Conservation (phyloP, 345 rosid genomes). For the Ceriops decandra region DNA sequence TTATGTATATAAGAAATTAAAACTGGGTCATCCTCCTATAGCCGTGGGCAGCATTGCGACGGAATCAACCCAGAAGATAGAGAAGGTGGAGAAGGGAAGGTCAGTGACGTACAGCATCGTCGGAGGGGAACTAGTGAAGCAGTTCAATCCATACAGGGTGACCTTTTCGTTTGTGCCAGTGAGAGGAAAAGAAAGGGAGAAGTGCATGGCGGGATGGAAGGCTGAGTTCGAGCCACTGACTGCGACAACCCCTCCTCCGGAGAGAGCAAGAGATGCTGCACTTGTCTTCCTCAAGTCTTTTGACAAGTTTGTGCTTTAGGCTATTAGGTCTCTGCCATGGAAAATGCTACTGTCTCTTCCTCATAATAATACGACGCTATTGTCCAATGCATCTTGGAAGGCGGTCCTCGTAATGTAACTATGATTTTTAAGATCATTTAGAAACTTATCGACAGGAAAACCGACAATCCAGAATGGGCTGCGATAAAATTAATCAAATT, state of each 20-base stretch:
- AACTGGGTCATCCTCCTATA: not conserved
- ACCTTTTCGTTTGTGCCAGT: constrained; percentile 33
- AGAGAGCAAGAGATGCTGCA: constrained; percentile 38
- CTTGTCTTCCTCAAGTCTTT: constrained; percentile 38
- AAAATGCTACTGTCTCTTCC: too few relatives aligned
- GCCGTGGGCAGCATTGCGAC: constrained; percentile 34
- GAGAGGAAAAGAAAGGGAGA: constrained; percentile 23
- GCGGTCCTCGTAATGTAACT: too few relatives aligned
- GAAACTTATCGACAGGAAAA: too few relatives aligned
- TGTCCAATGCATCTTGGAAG: too few relatives aligned
- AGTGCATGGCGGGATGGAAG: constrained; percentile 39
- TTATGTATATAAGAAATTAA: too few relatives aligned
- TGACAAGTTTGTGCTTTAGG: constrained; percentile 16
- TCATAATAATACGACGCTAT: too few relatives aligned
- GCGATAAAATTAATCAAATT: too few relatives aligned
- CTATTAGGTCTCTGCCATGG: not conserved
- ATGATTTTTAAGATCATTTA: too few relatives aligned
- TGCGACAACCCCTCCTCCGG: constrained; percentile 36
- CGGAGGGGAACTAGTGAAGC: constrained; percentile 29
- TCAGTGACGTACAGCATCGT: constrained; percentile 36
- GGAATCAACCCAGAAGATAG: constrained; percentile 40
- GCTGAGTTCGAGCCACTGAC: constrained; percentile 28
- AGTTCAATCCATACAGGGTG: constrained; percentile 40
- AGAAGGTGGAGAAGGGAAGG: constrained; percentile 31
- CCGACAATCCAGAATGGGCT: too few relatives aligned